phyloP scores from a whole-genome alignment of 1,284 basidiomycete genomes.

The Ceraceosorus bombacis region DNA sequence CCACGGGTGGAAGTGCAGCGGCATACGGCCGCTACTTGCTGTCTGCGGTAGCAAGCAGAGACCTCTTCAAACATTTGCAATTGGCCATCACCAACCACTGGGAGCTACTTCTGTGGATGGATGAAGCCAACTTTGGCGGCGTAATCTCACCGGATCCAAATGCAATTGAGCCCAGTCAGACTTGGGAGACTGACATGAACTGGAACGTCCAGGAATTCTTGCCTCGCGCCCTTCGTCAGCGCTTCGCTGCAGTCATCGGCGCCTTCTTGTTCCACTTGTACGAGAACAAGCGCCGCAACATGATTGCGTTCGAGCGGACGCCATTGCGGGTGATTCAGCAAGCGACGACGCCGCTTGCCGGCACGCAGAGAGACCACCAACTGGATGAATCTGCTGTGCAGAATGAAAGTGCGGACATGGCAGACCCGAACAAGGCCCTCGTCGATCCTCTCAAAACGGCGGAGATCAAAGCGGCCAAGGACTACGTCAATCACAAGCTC shows the following conservation, averaged over 20 bases:
- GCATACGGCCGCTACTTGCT: conserved; percentile 91
- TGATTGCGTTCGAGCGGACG: conserved; percentile 55
- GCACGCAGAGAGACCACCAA: conserved; percentile 7
- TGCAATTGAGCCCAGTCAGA: conserved; percentile 1
- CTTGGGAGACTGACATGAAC: conserved; percentile 60
- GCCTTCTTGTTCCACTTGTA: conserved; percentile 82
- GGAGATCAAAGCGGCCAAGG: conserved; percentile 57
- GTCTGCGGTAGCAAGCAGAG: conserved; percentile 84
- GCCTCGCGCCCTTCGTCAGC: conserved; percentile 69
- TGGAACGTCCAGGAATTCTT: conserved; percentile 95
- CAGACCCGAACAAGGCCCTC: neutral
- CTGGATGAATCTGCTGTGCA: neutral
- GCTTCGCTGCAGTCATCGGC: conserved; percentile 69
- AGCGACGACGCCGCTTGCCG: neutral
- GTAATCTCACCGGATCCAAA: conserved; percentile 57
- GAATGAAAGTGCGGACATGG: neutral
- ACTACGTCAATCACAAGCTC: conserved; percentile 71
- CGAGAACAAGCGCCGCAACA: conserved; percentile 60
- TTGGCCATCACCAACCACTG: conserved; percentile 83
- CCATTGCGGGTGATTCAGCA: conserved; percentile 66
- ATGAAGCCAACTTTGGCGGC: conserved; percentile 84
- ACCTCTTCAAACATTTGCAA: conserved; percentile 88
- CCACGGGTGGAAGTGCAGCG: conserved; percentile 78
- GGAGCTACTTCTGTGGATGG: conserved; percentile 93
- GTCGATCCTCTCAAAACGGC: conserved; percentile 63